Base-by-base conservation (phyloP, 2,329 filamentous ascomycete genomes). In the Claviceps fusiformis region DNA sequence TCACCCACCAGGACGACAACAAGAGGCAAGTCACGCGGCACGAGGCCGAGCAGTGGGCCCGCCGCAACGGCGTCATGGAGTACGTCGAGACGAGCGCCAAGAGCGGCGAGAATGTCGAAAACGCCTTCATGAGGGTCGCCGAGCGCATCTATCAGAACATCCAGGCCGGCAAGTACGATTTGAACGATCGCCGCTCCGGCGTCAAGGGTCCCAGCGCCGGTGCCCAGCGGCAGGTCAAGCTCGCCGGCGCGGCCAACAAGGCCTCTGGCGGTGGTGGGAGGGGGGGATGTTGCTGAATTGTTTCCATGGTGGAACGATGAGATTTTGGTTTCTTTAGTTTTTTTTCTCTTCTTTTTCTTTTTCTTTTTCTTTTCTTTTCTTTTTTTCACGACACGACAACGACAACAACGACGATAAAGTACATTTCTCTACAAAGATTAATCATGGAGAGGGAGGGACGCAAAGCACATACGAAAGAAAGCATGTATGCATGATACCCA, bases 51-150 rank as follows among this genome's bases (percentile, higher is more conserved):
- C 87, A 87, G 57, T 98, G 93, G 93, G 95, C 90, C 58, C 78
- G 77, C 57, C 73, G 78, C 61, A 96, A 97, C 70, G 87, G 87
- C 56, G 85, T 97, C 31, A 81, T 95, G 66, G 83, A 91, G 67
- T 97, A 97, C 68, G 89, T 97, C 59, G 93, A 98, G 75, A 98
- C 93, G 44, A 91, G 86, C 61, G 93, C 93, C 52, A 98, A 97
- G 76, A 95, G 86, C 59, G 93, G 93, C 53, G 89, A 95, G 67
- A 89, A 89, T 52, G 93, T 98, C 41, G 93, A 98, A 70, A 81
- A 84, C 62, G 93, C 93, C 2, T 98, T 98, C 65, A 79, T 95
- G 66, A 84, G 93, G 65, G 91, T 97, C 15, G 90, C 93, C 24
- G 90, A 96, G 75, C 79, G 91, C 69, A 97, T 98, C 74, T 95